A percentile compares a stretch with the other conserved stretches of the same genome.
These are phyloP conservation scores for Oropetium thomaeum DNA, from an alignment of 176 grass and related monocot species.

Conservation along the genomic window DNA sequence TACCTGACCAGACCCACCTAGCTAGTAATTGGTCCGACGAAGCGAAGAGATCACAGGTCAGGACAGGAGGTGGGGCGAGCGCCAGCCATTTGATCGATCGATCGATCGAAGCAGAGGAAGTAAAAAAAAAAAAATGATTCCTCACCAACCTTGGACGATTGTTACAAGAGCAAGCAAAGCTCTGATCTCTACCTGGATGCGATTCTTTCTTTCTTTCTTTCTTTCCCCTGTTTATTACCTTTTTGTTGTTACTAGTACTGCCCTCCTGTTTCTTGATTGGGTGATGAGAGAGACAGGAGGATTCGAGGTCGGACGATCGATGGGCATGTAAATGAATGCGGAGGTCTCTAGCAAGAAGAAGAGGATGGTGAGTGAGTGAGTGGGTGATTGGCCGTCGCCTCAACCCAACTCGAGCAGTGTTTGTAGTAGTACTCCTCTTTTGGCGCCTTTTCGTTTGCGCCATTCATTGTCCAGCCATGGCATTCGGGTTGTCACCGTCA, in stretches of 20 bases:
- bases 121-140: background rate
- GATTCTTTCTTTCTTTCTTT: conserved; percentile 6
- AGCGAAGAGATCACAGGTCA: background rate
- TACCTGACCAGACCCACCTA: conserved; percentile 48
- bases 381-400: conserved; percentile 39
- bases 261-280: conserved; percentile 33
- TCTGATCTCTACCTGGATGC: background rate
- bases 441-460: conserved; percentile 7
- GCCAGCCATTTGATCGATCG: background rate
- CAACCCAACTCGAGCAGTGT: background rate
- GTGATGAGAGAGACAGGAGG: conserved; percentile 49
- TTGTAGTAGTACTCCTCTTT: too few relatives aligned
- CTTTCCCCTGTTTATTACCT: background rate
- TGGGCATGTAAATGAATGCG: conserved; percentile 46
- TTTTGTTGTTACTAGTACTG: too few relatives aligned
- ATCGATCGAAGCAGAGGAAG: background rate
- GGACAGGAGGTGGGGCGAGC: too few relatives aligned
- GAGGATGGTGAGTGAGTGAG: conserved; percentile 26
- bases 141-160: background rate
- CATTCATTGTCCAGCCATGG: conserved; percentile 31
- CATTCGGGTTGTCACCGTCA: conserved; percentile 39
- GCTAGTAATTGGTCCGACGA: too few relatives aligned
- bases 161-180: background rate
- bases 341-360: conserved; percentile 42
- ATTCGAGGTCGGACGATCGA: conserved; percentile 36